Percentiles rank a stretch among this genome's conserved stretches.
These are phyloP conservation scores for Aspergillus proliferans DNA, from an alignment of 2,329 filamentous ascomycete species.

Conservation along the genomic window DNA sequence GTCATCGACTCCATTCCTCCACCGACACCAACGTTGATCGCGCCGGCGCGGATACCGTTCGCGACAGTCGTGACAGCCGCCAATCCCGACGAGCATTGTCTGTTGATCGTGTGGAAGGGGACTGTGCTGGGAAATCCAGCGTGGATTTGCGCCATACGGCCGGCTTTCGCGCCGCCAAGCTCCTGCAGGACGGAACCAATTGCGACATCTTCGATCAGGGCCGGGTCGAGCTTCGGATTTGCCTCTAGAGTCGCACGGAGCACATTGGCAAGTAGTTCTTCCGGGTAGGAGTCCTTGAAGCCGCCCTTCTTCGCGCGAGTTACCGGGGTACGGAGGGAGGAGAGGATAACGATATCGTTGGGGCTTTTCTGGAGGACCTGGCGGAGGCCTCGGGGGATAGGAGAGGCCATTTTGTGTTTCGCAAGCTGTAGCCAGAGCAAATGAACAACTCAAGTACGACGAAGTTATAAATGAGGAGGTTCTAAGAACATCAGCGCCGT, in stretches of 20 bases:
- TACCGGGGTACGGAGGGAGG: constrained; percentile 82
- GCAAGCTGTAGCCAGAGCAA: neutral
- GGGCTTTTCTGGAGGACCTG: constrained; percentile 85
- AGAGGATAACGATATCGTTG: constrained; percentile 93
- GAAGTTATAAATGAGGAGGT: constrained; percentile 37
- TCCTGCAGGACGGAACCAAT: constrained; percentile 81
- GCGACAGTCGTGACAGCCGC: constrained; percentile 95
- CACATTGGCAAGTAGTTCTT: constrained; percentile 77
- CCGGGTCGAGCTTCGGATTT: constrained; percentile 71
- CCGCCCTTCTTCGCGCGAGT: constrained; percentile 85
- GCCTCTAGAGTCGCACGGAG: constrained; percentile 75
- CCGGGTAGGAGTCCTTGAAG: constrained; percentile 85
- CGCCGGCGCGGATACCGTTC: constrained; percentile 70
- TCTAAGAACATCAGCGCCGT: constrained; percentile 13
- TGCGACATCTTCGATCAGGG: constrained; percentile 80
- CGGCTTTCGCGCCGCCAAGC: constrained; percentile 71
- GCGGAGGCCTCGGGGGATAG: constrained; percentile 56
- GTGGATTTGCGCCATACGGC: constrained; percentile 79
- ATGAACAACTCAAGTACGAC: neutral
- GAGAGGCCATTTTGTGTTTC: constrained; percentile 37
- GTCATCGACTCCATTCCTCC: constrained; percentile 89
- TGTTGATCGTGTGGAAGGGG: constrained; percentile 74
- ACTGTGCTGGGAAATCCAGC: constrained; percentile 92
- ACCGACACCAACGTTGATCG: constrained; percentile 82
- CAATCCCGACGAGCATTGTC: constrained; percentile 94